phyloP scores from a whole-genome alignment of 192 early-diverging fungal genomes.

The Linnemannia zychae region DNA sequence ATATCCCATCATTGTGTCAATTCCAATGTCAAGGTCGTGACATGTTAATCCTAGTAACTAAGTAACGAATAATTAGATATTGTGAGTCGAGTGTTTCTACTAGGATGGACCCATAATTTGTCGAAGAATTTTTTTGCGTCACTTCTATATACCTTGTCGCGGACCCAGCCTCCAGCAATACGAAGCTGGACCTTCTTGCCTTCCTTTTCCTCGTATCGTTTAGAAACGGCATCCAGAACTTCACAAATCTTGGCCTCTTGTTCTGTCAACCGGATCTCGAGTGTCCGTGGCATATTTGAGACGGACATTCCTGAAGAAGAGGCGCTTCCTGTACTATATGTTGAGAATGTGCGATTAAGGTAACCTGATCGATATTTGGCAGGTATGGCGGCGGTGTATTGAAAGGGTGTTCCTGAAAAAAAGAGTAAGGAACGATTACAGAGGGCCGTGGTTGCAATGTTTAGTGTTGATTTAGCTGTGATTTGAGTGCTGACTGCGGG shows the following conservation, averaged over 20 bases:
- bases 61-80: not conserved
- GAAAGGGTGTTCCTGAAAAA: not conserved
- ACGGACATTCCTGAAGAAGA: not conserved
- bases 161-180: slow-evolving; percentile 98
- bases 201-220: slow-evolving; percentile 59
- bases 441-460: not conserved
- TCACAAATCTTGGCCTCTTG: slow-evolving; percentile 78
- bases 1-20: slow-evolving; percentile 94
- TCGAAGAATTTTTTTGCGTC: not conserved
- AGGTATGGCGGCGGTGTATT: not conserved
- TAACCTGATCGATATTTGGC: not conserved
- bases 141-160: slow-evolving; percentile 86
- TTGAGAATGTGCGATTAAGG: not conserved
- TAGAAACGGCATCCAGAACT: slow-evolving; percentile 72
- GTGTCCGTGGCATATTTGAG: not conserved
- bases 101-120: not conserved
- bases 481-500: not conserved
- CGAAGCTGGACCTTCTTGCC: slow-evolving; percentile 75
- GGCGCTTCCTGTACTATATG: not conserved
- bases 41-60: slow-evolving; percentile 88
- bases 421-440: not conserved
- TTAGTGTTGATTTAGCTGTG: not conserved
- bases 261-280: slow-evolving; percentile 67
- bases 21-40: slow-evolving; percentile 95
- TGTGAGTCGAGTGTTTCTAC: not conserved